phyloP scores from a whole-genome alignment of 208 protist genomes.

The Blastocrithidia nonstop region DNA sequence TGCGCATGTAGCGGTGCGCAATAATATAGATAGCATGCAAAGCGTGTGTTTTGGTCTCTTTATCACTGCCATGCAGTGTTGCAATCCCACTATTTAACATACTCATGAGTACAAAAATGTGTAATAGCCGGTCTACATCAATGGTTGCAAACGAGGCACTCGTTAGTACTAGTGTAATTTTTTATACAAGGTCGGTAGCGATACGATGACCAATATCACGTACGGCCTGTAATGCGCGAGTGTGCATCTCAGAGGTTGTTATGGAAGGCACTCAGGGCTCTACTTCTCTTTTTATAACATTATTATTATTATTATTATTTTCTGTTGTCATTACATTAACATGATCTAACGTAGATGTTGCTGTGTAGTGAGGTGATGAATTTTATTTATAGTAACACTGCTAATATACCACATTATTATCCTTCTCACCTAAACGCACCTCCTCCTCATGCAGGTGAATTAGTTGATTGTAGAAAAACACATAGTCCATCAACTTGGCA shows the following conservation, averaged over 20 bases:
- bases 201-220: slow-evolving; percentile 32
- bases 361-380: too few species aligned
- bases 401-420: too few species aligned
- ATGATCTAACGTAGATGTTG: not conserved
- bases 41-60: slow-evolving; percentile 18
- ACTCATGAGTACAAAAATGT: slow-evolving; percentile 61
- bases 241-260: slow-evolving; percentile 29
- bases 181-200: slow-evolving; percentile 54
- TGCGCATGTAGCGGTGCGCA: slow-evolving; percentile 27
- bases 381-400: too few species aligned
- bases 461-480: slow-evolving; percentile 49
- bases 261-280: slow-evolving; percentile 8
- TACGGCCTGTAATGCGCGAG: slow-evolving; percentile 18
- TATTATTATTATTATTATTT: not conserved
- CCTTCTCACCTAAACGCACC: not conserved
- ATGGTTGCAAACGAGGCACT: slow-evolving; percentile 17
- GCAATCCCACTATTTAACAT: slow-evolving; percentile 46
- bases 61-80: slow-evolving; percentile 29
- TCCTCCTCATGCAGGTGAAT: slow-evolving; percentile 41
- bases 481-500: slow-evolving; percentile 59
- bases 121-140: slow-evolving; percentile 54
- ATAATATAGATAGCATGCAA: slow-evolving; percentile 29
- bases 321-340: not conserved
- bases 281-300: not conserved
- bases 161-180: slow-evolving; percentile 35